Percentiles rank a stretch among this genome's conserved stretches.
Conservation (phyloP, 2,329 filamentous ascomycete genomes). For the Mariannaea sp. region DNA sequence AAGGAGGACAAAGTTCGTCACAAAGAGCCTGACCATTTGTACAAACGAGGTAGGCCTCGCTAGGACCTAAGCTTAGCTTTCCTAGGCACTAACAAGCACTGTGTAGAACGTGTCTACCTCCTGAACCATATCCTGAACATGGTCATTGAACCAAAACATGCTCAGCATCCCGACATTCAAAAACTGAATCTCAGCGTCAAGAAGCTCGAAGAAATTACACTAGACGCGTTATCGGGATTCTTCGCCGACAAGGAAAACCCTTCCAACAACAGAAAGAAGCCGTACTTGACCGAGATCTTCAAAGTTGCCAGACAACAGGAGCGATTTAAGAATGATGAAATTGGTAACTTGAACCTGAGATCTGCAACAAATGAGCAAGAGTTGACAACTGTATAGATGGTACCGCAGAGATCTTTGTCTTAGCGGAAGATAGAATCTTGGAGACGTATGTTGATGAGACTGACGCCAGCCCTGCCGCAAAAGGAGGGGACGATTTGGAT, state of each 20-base stretch:
- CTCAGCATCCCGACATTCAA: constrained; percentile 57
- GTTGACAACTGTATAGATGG: constrained; percentile 46
- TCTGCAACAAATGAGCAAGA: not conserved
- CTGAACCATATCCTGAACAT: constrained; percentile 65
- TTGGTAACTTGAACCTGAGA: constrained; percentile 50
- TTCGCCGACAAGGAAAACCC: constrained; percentile 58
- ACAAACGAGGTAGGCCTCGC: constrained; percentile 61
- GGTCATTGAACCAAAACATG: constrained; percentile 55
- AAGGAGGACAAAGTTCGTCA: constrained; percentile 64
- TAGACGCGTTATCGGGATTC: constrained; percentile 62
- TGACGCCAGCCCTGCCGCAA: constrained; percentile 49
- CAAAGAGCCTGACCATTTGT: constrained; percentile 75
- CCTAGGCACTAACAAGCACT: constrained; percentile 9
- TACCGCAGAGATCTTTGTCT: constrained; percentile 54
- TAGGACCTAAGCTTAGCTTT: not conserved
- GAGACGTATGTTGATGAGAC: constrained; percentile 55
- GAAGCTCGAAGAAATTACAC: constrained; percentile 63
- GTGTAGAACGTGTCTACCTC: constrained; percentile 61
- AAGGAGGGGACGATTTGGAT: constrained; percentile 51
- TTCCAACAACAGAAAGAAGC: constrained; percentile 59
- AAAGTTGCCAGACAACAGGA: constrained; percentile 63
- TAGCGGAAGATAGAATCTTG: constrained; percentile 56
- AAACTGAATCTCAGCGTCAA: constrained; percentile 58
- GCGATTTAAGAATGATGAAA: constrained; percentile 58
- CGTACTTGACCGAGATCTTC: constrained; percentile 65